Evolutionary conservation across 371 early-diverging fungal genomes (phyloP), one percentile per base, ranked within the genome.

Genomic region (Choanephora cucurbitarum): DNA sequence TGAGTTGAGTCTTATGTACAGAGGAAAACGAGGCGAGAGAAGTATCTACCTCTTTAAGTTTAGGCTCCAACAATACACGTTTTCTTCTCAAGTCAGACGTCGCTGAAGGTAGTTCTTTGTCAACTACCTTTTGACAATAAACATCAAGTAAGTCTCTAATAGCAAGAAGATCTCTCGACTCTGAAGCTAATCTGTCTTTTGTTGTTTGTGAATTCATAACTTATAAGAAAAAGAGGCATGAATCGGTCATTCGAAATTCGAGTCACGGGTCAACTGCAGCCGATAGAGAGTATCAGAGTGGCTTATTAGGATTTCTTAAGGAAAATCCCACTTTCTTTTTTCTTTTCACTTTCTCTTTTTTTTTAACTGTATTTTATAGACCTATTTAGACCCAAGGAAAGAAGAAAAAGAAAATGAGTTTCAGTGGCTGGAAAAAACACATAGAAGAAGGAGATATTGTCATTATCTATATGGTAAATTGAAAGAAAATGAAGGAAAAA

Each of bases 361-460:
- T 19, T 28, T 28, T 28, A 5, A 28, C 28, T 28, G 3, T 28
- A 5, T 28, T 28, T 7, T 28, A 5, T 28, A 5, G 28, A n/a
- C n/a, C 28, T 28, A 5, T 28, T 5, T 28, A 28, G 28, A 28
- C 28, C 7, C 28, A 7, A 28, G 7, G 28, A 28, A 28, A 28
- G 7, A 28, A 28, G 7, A 28, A 7, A 28, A 28, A 28, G 14
- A 56, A 42, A 19, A 79, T 79, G 79, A 74, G 76, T 49, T 76
- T 79, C 34, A 70, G 51, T 34, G 59, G 63, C 3, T 85, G 78
- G 64, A 82, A 85, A 45, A 72, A 71, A 19, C 66, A 64, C 45
- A 82, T 85, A 60, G 80, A 83, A 64, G 79, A 72, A 48, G 87
- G 84, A 24, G 89, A 89, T 59, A 58, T 79, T 15, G 87, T 84